phyloP scores from a whole-genome alignment of 345 rosid genomes.

The Citrus sinensis region DNA sequence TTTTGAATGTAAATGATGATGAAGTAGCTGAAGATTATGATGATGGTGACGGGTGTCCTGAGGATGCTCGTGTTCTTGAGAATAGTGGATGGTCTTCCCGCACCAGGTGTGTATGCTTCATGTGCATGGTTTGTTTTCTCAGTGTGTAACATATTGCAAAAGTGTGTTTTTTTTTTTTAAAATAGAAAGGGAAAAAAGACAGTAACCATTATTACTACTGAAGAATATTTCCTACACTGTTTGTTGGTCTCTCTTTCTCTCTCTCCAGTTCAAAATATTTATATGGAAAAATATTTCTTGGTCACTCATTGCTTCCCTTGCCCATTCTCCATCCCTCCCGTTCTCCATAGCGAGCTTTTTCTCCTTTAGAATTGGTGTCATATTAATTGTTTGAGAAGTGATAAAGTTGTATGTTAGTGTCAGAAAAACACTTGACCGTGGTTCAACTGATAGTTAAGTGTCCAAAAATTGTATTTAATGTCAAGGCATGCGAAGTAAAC shows the following conservation, averaged over 20 bases:
- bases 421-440: not conserved
- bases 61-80: slow-evolving; percentile 66
- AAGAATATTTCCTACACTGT: not conserved
- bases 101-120: slow-evolving; percentile 59
- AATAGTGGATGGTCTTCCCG: slow-evolving; percentile 99
- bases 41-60: slow-evolving; percentile 50
- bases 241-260: not conserved
- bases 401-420: not conserved
- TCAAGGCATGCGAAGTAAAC: not conserved
- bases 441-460: not conserved
- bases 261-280: not conserved
- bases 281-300: not conserved
- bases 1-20: slow-evolving; percentile 88
- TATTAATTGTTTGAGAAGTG: not conserved
- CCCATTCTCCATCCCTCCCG: not conserved
- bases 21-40: slow-evolving; percentile 70
- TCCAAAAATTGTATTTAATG: not conserved
- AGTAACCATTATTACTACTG: too few relatives aligned
- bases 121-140: not conserved
- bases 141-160: not conserved
- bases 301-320: not conserved
- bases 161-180: too few relatives aligned
- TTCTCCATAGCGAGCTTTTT: not conserved
- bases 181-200: not conserved
- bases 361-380: not conserved